Conservation (phyloP, 1,284 basidiomycete genomes). For the Cystobasidium pallidum region DNA sequence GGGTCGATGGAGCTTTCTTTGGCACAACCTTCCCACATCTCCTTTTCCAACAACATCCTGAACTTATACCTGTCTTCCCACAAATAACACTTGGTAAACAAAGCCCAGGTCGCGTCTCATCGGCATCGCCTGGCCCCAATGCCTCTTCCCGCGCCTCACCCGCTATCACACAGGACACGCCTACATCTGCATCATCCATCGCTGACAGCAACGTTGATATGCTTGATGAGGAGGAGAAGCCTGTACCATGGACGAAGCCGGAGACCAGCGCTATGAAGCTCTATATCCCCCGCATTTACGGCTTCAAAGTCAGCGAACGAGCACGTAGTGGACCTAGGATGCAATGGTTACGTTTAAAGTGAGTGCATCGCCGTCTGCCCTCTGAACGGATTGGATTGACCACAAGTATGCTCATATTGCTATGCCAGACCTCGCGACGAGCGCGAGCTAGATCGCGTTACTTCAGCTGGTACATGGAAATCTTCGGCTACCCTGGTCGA, state of each 20-base stretch:
- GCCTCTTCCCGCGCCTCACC: constrained; percentile 6
- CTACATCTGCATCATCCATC: constrained; percentile 15
- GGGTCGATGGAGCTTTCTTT: constrained; percentile 98
- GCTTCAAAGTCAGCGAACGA: constrained; percentile 64
- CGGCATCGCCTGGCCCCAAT: constrained; percentile 36
- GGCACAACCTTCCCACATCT: constrained; percentile 97
- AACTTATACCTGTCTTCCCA: constrained; percentile 35
- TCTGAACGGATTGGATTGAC: background rate
- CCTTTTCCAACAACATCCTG: constrained; percentile 72
- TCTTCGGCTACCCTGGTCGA: background rate
- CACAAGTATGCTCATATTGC: background rate
- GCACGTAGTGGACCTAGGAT: constrained; percentile 89
- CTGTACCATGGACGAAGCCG: constrained; percentile 46
- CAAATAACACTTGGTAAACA: background rate
- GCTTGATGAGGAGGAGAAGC: constrained; percentile 29
- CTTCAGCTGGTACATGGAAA: constrained; percentile 28
- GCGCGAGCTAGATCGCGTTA: constrained; percentile 38
- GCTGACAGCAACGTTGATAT: constrained; percentile 24
- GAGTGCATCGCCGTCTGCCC: background rate
- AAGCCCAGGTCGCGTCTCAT: background rate
- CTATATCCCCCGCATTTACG: constrained; percentile 92
- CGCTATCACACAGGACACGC: constrained; percentile 7
- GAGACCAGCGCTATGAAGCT: constrained; percentile 73
- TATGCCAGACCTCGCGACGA: constrained; percentile 23
- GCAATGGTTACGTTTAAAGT: constrained; percentile 84